These are phyloP conservation scores for Plicaturopsis crispa DNA, from an alignment of 768 basidiomycete genomes.

Conservation along the genomic window DNA sequence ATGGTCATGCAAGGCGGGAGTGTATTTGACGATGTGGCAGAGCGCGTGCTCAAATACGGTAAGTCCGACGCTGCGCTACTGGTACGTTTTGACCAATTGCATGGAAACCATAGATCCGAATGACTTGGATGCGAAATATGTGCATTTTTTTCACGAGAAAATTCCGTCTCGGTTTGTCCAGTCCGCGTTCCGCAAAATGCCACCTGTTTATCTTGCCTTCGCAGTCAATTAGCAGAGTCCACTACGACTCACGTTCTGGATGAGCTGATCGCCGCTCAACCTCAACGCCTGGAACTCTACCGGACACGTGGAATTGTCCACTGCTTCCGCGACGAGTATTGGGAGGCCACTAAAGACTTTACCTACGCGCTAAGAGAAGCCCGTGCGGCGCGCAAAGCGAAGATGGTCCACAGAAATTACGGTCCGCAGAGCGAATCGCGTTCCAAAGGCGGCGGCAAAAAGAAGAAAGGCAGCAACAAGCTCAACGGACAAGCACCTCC, in stretches of 20 bases:
- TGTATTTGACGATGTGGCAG: constrained; percentile 89
- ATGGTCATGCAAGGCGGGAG: constrained; percentile 95
- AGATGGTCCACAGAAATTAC: constrained; percentile 42
- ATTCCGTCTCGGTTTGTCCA: constrained; percentile 76
- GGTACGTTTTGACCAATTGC: not conserved
- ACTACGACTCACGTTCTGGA: constrained; percentile 75
- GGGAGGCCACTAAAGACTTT: constrained; percentile 69
- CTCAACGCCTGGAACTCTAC: constrained; percentile 77
- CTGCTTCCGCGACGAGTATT: constrained; percentile 81
- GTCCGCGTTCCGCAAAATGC: constrained; percentile 7
- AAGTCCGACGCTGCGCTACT: constrained; percentile 13
- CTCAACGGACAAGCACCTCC: constrained; percentile 62
- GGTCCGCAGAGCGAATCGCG: constrained; percentile 25
- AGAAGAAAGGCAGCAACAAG: constrained; percentile 41
- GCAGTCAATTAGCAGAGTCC: constrained; percentile 78
- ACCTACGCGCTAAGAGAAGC: constrained; percentile 77
- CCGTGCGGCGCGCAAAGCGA: constrained; percentile 60
- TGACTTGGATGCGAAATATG: constrained; percentile 77
- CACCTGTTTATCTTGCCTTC: constrained; percentile 12
- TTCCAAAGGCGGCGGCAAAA: constrained; percentile 41
- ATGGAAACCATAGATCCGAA: constrained; percentile 47
- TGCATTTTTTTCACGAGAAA: constrained; percentile 93
- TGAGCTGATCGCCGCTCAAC: constrained; percentile 64
- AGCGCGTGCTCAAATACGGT: constrained; percentile 72
- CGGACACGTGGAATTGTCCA: constrained; percentile 89